Evolutionary conservation across 164 flowering plant species (phyloP), one percentile per base, ranked within the genome.

Genomic region (Cinnamomum micranthum): DNA sequence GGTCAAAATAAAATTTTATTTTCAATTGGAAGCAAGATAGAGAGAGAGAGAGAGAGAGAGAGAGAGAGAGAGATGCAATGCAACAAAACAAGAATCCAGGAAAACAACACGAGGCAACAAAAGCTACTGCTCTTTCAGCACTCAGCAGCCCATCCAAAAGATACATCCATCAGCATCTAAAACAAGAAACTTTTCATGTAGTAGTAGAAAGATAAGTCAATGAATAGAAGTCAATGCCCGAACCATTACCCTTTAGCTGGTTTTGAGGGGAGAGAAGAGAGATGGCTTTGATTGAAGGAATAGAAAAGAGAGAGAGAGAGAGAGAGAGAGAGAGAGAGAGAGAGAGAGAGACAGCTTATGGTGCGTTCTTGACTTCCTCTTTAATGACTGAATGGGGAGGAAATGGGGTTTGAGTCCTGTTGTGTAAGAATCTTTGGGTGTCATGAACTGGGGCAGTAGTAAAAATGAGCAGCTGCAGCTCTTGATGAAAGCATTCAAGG

Each of bases 311-410:
- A 4, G n/a, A 64, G 10, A 14, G 50, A 22, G 35, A 73, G 71
- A 65, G n/a, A 27, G 27, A 27, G 66, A 63, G 33, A 24, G 25
- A 24, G 25, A 24, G 25, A 64, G 25, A 55, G 24, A 11, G 27
- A 63, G 9, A 14, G 50, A 22, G 27, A 73, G 71, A 65, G 13
- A 77, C 77, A 64, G 23, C 80, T 41, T 81, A 90, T 86, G 97
- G 92, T 91, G 88, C 94, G 94, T 87, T 91, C 97, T 91, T 91
- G 97, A 90, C 97, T 91, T 78, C 90, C 81, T 77, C 81, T 80
- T 74, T 68, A 70, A 70, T 23, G 72, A 70, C 72, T 70, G 12
- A 51, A 70, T 23, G 41, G 24, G 68, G n/a, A 50, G 68, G 52
- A 50, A 13, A 12, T 74, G 65, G 47, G 76, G 51, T 23, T 31